These are phyloP conservation scores for Curvularia spicifera DNA, from an alignment of 2,329 filamentous ascomycete genomes.

Conservation along the genomic window DNA sequence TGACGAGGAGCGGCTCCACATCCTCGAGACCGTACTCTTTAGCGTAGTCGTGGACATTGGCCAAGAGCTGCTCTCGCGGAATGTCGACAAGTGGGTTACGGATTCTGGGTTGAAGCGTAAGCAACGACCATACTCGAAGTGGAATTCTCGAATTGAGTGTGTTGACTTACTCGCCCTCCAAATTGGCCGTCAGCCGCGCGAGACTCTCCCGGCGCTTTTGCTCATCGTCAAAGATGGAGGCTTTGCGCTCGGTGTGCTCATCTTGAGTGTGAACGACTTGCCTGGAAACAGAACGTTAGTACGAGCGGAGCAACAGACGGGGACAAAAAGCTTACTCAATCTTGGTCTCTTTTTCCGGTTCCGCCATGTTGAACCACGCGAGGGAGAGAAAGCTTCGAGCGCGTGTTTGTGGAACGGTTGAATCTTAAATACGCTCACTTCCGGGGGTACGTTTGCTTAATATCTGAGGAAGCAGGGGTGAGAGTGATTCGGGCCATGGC, in stretches of 20 bases:
- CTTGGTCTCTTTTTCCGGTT: conserved; percentile 28
- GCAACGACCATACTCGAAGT: not conserved
- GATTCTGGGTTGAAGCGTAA: conserved; percentile 50
- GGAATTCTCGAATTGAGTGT: not conserved
- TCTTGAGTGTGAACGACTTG: conserved; percentile 21
- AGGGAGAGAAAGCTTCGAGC: not conserved
- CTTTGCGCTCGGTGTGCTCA: conserved; percentile 23
- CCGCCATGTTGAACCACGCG: conserved; percentile 9
- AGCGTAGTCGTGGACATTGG: conserved; percentile 67
- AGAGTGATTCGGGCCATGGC: not conserved
- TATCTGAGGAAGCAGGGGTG: not conserved
- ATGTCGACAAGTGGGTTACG: conserved; percentile 65
- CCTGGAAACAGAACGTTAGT: conserved; percentile 18
- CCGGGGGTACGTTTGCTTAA: not conserved
- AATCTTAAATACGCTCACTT: not conserved
- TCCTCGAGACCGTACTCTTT: conserved; percentile 64
- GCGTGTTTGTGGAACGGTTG: not conserved
- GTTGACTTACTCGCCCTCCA: conserved; percentile 43
- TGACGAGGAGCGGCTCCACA: conserved; percentile 62
- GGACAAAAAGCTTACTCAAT: conserved; percentile 21
- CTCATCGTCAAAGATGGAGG: conserved; percentile 33
- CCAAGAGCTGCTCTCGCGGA: conserved; percentile 59
- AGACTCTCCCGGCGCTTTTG: conserved; percentile 35
- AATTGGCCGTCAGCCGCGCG: conserved; percentile 35
- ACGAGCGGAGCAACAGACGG: not conserved